Percentiles rank a stretch among this genome's conserved stretches.
Conservation (phyloP, 805 yeast genomes). For the Myxozyma udenii region DNA sequence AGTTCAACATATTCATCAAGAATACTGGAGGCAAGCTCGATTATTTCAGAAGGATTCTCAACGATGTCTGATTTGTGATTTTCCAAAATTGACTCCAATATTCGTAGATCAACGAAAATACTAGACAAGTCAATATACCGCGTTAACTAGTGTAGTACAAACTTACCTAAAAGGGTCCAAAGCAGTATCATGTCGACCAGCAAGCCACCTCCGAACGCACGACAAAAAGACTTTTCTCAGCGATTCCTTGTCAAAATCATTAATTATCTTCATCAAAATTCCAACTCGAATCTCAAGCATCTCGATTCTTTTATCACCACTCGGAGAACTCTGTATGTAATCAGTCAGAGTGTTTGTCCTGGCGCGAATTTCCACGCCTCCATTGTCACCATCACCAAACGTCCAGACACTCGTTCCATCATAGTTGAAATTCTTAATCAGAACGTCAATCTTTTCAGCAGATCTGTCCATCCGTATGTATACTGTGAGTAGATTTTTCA, state of each 20-base stretch:
- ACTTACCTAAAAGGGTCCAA: constrained; percentile 26
- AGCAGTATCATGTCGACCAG: constrained; percentile 9
- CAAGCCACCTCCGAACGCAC: constrained; percentile 62
- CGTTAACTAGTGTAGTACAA: neutral
- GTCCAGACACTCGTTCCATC: constrained; percentile 36
- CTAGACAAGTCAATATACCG: constrained; percentile 35
- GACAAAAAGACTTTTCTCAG: constrained; percentile 47
- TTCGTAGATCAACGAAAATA: constrained; percentile 56
- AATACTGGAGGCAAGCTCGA: constrained; percentile 49
- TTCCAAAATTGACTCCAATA: constrained; percentile 60
- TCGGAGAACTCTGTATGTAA: neutral
- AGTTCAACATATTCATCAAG: constrained; percentile 37
- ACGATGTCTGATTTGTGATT: constrained; percentile 57
- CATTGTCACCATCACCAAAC: constrained; percentile 33
- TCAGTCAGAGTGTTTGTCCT: neutral
- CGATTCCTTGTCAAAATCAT: constrained; percentile 41
- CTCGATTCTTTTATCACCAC: constrained; percentile 9
- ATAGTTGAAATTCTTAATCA: constrained; percentile 37
- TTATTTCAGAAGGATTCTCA: constrained; percentile 55
- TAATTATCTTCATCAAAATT: constrained; percentile 37
- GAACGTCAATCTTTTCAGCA: constrained; percentile 39
- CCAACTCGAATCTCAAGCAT: constrained; percentile 16
- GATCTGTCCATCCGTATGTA: constrained; percentile 26
- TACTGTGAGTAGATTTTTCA: constrained; percentile 14
- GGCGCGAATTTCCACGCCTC: constrained; percentile 34